Evolutionary conservation across 768 basidiomycete species (phyloP), one percentile per base, ranked within the genome.

Genomic region (Rickenella mellea): DNA sequence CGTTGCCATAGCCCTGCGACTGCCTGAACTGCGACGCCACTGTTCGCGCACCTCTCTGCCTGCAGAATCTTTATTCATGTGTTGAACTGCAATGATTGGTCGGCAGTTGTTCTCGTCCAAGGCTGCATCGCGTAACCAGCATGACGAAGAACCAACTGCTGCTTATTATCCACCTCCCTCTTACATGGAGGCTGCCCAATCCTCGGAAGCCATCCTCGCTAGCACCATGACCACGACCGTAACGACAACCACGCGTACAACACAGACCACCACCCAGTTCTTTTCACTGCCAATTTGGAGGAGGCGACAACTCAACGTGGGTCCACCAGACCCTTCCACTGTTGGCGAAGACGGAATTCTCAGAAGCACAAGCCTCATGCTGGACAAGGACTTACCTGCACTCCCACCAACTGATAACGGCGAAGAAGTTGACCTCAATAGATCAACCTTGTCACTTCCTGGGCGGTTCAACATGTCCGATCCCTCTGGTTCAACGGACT

Each of bases 281-380:
- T 76, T 84, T 58, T 78, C 81, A 19, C 59, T 80, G 20, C 76
- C 80, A 12, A 66, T 70, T 46, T 82, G 80, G 80, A 73, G 67
- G 52, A 79, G 73, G 59, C 15, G 33, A 22, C 3, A 17, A 36
- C 24, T 22, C 33, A 10, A 36, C 24, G 33, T 36, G 10, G 33
- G 33, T 17, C 33, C 33, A 17, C 33, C 19, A 36, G 19, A 36
- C 3, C 9, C 9, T 36, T 36, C 24, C 19, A 36, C 3, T 17
- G 33, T 36, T 36, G 33, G 33, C 19, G 33, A 36, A 22, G 24
- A 36, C 24, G 33, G 33, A 6, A 19, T 36, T 36, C 11, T 14
- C 24, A 17, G 33, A 15, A 12, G 19, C 22, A 37, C 25, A 14
- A 49, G 41, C 21, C 39, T 42, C 20, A 42, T 50, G 35, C 38